Evolutionary conservation across 768 basidiomycete species (phyloP).

Genomic region (Mycena sanguinolenta): DNA sequence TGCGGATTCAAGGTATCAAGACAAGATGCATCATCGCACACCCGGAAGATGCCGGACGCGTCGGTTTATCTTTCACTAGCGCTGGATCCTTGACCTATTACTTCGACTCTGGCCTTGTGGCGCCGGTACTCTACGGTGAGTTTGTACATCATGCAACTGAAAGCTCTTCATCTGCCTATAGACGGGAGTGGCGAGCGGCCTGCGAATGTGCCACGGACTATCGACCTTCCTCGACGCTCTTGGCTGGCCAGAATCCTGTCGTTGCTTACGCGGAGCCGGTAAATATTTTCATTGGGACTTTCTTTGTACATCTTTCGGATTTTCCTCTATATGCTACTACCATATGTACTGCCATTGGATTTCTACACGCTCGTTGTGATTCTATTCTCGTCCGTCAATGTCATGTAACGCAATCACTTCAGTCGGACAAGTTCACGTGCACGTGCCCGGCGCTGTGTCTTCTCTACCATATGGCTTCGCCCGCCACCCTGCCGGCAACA

Average conservation of each 20-base stretch:
- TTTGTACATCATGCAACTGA: background rate
- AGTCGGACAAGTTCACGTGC: no score
- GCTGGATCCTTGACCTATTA: slow-evolving; percentile 38
- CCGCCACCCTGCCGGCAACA: background rate
- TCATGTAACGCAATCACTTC: no score
- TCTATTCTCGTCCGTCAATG: background rate
- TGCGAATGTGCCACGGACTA: slow-evolving; percentile 19
- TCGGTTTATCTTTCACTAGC: slow-evolving; percentile 41
- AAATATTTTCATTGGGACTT: background rate
- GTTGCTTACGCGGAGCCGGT: background rate
- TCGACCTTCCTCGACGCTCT: slow-evolving; percentile 4
- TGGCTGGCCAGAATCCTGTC: background rate
- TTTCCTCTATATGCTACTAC: background rate
- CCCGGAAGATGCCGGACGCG: slow-evolving; percentile 39
- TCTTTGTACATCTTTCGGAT: background rate
- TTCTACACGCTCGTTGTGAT: background rate
- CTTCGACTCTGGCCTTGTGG: slow-evolving; percentile 11
- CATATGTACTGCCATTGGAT: background rate
- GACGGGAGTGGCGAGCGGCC: slow-evolving; percentile 32
- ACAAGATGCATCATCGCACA: slow-evolving; percentile 39
- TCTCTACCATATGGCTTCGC: slow-evolving; percentile 7
- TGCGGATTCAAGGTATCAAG: slow-evolving; percentile 40
- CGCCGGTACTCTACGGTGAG: slow-evolving; percentile 17
- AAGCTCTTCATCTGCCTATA: background rate
- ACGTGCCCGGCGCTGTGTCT: background rate